Base-by-base conservation (phyloP, 768 basidiomycete species). In the Pulveroboletus frians region DNA sequence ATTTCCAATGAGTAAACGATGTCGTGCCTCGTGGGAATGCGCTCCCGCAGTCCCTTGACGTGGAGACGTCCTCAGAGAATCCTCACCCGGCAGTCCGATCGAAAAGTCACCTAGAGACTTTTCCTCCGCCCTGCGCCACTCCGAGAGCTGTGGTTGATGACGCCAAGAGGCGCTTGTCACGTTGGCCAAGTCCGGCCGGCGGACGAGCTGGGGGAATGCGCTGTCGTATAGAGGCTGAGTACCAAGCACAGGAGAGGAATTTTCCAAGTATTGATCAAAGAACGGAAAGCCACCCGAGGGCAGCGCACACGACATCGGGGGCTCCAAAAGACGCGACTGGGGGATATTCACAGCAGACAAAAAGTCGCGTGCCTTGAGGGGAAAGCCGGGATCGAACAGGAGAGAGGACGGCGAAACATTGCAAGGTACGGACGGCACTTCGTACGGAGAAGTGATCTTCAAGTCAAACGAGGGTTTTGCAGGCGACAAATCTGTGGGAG, bases 401-500 rank as follows among this genome's bases (percentile, higher is more conserved):
- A 76, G 65, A 58, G 73, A 67, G 49, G 69, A 65, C 48, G 75
- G 66, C 48, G 63, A 55, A 53, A 68, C 41, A 54, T 38, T 50
- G 54, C 67, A 52, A 52, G 53, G 52, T 5, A 53, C 53, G 40
- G 59, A 53, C 36, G 57, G 59, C 35, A 67, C 64, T 41, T 85
- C 84, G 55, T 79, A 81, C 26, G 77, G 70, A 38, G 76, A 69
- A 53, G 76, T 71, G 38, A 78, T 59, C 63, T 76, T 85, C 45
- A 75, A 61, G 54, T 85, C 82, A 58, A 83, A 81, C 14, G 76
- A 63, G 44, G 76, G 31, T 58, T 67, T 77, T 45, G 79, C 77
- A 23, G 86, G 87, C 13, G 85, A 87, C 43, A 84, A 71, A 58
- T 88, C 85, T 35, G 84, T 83, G 1, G 87, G 86, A 0, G 87